phyloP scores from a whole-genome alignment of 1,284 basidiomycete genomes.

The Ceratobasidium papillatum region DNA sequence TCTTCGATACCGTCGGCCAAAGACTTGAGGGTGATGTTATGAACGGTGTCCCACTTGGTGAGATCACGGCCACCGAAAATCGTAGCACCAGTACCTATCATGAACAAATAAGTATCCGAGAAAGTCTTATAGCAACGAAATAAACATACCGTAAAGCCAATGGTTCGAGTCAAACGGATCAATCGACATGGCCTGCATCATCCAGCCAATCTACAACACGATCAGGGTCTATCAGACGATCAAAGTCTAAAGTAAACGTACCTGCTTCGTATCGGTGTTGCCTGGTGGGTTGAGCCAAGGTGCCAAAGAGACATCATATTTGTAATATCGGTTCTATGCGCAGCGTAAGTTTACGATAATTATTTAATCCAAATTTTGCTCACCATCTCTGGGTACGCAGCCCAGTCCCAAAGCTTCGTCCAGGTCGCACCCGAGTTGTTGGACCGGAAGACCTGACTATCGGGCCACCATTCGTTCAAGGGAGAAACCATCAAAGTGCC shows the following conservation, averaged over 20 bases:
- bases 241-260: conserved; percentile 53
- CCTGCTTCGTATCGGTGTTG: conserved; percentile 33
- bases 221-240: conserved; percentile 47
- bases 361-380: background rate
- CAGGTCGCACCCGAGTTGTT: conserved; percentile 64
- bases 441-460: conserved; percentile 72
- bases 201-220: conserved; percentile 52
- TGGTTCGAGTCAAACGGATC: conserved; percentile 65
- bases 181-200: conserved; percentile 61
- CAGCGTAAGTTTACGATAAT: background rate
- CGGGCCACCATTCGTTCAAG: conserved; percentile 69
- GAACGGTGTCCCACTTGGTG: conserved; percentile 64
- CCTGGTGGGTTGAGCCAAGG: conserved; percentile 36
- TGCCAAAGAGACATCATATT: conserved; percentile 59
- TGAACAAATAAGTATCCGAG: background rate
- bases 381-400: conserved; percentile 33
- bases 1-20: conserved; percentile 74
- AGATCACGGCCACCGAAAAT: conserved; percentile 64
- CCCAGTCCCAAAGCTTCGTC: conserved; percentile 67
- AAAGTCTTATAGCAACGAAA: conserved; percentile 45
- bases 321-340: conserved; percentile 59
- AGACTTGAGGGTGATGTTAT: conserved; percentile 66
- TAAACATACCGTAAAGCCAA: conserved; percentile 73
- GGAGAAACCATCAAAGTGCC: conserved; percentile 74
- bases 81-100: conserved; percentile 36